Conservation (phyloP, 2,329 filamentous ascomycete genomes). For the Karstenula rhodostoma region DNA sequence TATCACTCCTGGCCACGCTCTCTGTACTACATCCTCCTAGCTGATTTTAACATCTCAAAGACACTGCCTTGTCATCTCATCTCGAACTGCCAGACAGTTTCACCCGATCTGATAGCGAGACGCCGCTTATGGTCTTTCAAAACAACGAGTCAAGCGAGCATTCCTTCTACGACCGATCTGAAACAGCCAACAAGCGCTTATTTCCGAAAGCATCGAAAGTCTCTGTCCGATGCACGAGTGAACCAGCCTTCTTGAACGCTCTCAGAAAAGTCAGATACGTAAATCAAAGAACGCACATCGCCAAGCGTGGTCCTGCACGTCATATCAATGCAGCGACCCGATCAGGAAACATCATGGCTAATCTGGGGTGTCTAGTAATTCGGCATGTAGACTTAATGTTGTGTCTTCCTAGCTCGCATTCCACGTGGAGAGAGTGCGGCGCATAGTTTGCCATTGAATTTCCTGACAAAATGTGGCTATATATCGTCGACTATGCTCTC, state of each 20-base stretch:
- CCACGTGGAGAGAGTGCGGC: slow-evolving; percentile 37
- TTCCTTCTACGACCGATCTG: slow-evolving; percentile 1
- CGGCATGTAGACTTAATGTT: slow-evolving; percentile 29
- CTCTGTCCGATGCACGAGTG: background rate
- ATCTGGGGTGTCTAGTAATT: slow-evolving; percentile 19
- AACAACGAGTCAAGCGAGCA: slow-evolving; percentile 28
- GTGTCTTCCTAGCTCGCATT: slow-evolving; percentile 37
- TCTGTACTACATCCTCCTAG: slow-evolving; percentile 29
- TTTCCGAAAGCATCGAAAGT: slow-evolving; percentile 5
- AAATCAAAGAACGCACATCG: slow-evolving; percentile 15
- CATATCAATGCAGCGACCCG: slow-evolving; percentile 12
- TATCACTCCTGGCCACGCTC: slow-evolving; percentile 33
- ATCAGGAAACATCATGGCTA: slow-evolving; percentile 15
- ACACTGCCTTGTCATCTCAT: slow-evolving; percentile 4
- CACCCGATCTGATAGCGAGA: slow-evolving; percentile 22
- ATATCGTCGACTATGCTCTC: slow-evolving; percentile 9
- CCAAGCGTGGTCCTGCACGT: slow-evolving; percentile 18
- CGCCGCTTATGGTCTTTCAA: slow-evolving; percentile 12
- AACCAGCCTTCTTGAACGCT: slow-evolving; percentile 1
- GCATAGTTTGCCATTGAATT: slow-evolving; percentile 24
- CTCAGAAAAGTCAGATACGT: slow-evolving; percentile 8
- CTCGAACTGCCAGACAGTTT: slow-evolving; percentile 21
- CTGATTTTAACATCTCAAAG: slow-evolving; percentile 15
- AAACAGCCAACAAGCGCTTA: slow-evolving; percentile 18
- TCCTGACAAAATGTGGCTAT: slow-evolving; percentile 22